phyloP scores from a whole-genome alignment of 768 basidiomycete genomes.

The Boletus pseudo-olivaceus region DNA sequence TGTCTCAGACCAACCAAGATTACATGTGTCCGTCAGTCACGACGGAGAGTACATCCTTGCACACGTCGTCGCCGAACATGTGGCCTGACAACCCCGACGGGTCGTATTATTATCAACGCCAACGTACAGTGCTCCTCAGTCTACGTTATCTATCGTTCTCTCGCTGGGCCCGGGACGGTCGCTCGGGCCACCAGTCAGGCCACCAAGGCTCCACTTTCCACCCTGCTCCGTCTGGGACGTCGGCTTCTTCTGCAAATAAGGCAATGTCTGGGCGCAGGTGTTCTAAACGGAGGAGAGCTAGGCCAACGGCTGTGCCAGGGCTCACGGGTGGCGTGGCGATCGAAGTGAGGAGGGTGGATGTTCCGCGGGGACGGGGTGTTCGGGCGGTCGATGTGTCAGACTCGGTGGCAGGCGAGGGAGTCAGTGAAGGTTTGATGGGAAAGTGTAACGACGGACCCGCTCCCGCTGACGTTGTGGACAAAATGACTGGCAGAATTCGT shows the following conservation, averaged over 20 bases:
- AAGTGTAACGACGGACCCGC: constrained; percentile 19
- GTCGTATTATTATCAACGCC: not conserved
- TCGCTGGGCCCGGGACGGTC: constrained; percentile 10
- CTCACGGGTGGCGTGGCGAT: constrained; percentile 28
- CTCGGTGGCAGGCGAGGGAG: constrained; percentile 5
- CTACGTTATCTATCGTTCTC: constrained; percentile 15
- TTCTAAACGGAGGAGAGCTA: constrained; percentile 80
- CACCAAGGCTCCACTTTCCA: constrained; percentile 60
- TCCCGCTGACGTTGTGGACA: constrained; percentile 34
- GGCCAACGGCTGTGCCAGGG: constrained; percentile 48
- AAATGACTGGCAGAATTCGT: constrained; percentile 76
- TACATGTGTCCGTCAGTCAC: constrained; percentile 77
- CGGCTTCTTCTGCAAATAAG: constrained; percentile 12
- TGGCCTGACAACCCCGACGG: not conserved
- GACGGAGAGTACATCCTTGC: constrained; percentile 77
- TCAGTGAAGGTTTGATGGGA: constrained; percentile 23
- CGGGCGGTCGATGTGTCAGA: constrained; percentile 31
- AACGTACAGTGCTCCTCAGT: constrained; percentile 14
- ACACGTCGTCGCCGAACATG: constrained; percentile 57
- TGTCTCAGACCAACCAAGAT: constrained; percentile 2
- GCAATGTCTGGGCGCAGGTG: constrained; percentile 40
- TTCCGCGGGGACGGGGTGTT: constrained; percentile 60
- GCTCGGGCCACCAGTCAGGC: constrained; percentile 62
- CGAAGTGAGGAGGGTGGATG: constrained; percentile 71
- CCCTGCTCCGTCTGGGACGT: constrained; percentile 14